Evolutionary conservation across 139 green algal genomes (phyloP), one percentile per base, ranked within the genome.

Genomic region (Micromonas pusilla): DNA sequence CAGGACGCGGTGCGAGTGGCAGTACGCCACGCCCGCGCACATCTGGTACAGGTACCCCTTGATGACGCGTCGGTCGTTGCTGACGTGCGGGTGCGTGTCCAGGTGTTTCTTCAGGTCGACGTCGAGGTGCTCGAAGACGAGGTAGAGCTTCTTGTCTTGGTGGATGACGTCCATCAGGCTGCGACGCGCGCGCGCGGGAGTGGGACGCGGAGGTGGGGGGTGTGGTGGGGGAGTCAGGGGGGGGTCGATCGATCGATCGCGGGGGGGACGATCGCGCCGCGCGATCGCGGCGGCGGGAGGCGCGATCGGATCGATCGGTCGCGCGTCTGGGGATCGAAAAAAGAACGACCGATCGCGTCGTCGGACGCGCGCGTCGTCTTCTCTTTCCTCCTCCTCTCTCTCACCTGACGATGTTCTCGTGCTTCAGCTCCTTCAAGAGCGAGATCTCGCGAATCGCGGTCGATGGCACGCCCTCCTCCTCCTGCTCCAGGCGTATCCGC

Each of bases 101-200:
- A 99, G 97, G 78, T 94, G 90, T 80, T 95, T 94, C 79, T 99
- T 99, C 16, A 99, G 86, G 84, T 99, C 96, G 38, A 97, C 82
- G 77, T 97, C 95, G 20, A 98, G 80, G 76, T 91, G 98, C 85
- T 99, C 96, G 86, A 99, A 99, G 45, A 99, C 94, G 36, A 98
- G 85, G 84, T 96, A 97, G 25, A 98, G 86, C 36, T 89, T 89
- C 28, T 81, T 78, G 16, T 97, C 92, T 45, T 84, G 82, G 77
- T 97, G 90, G n/a, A 97, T 85, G 0, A 97, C 91, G 34, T 97
- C 93, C 66, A 92, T 34, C 33, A 86, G 57, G 32, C 84, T 83
- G 63, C 38, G n/a, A n/a, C n/a, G n/a, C n/a, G n/a, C n/a, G n/a
- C n/a, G n/a, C n/a, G n/a, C n/a, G n/a, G n/a, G n/a, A n/a, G n/a